These are phyloP conservation scores for Carex scoparia DNA, from an alignment of 176 grass and related monocot genomes.

Conservation along the genomic window DNA sequence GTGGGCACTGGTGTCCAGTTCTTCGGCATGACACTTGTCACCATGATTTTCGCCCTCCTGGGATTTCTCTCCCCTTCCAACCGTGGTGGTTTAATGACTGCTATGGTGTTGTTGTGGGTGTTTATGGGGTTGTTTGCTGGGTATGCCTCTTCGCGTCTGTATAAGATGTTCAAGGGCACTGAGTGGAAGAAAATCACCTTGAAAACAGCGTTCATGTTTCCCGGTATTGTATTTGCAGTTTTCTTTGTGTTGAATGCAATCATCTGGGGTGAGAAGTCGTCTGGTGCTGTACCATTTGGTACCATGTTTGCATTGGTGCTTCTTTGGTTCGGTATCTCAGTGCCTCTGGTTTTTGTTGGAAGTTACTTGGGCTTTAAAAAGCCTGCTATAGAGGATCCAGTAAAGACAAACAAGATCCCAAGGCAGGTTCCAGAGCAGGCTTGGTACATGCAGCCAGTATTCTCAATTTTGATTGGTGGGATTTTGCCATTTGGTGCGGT, in stretches of 20 bases:
- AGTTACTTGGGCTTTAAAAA: constrained; percentile 48
- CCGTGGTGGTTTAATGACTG: constrained; percentile 46
- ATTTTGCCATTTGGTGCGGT: constrained; percentile 51
- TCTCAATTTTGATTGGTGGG: constrained; percentile 44
- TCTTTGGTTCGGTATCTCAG: constrained; percentile 47
- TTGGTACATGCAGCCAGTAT: constrained; percentile 49
- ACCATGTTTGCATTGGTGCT: constrained; percentile 51
- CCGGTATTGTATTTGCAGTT: constrained; percentile 37
- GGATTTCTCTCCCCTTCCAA: constrained; percentile 44
- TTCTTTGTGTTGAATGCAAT: constrained; percentile 46
- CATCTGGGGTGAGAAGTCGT: constrained; percentile 49
- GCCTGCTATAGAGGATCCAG: constrained; percentile 40
- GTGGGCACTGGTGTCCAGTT: constrained; percentile 44
- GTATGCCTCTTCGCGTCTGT: constrained; percentile 35
- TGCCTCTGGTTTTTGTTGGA: constrained; percentile 43
- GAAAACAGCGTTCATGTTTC: constrained; percentile 55
- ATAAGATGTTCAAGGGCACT: constrained; percentile 49
- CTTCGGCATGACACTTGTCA: constrained; percentile 42
- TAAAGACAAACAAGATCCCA: constrained; percentile 47
- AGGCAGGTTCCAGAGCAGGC: constrained; percentile 44
- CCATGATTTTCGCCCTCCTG: constrained; percentile 41
- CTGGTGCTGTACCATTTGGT: constrained; percentile 44
- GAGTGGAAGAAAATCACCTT: constrained; percentile 54
- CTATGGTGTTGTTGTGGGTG: constrained; percentile 46
- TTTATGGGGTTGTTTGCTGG: constrained; percentile 49